Base-by-base conservation (phyloP, 306 rosid genomes). In the Citrullus mucosospermus region DNA sequence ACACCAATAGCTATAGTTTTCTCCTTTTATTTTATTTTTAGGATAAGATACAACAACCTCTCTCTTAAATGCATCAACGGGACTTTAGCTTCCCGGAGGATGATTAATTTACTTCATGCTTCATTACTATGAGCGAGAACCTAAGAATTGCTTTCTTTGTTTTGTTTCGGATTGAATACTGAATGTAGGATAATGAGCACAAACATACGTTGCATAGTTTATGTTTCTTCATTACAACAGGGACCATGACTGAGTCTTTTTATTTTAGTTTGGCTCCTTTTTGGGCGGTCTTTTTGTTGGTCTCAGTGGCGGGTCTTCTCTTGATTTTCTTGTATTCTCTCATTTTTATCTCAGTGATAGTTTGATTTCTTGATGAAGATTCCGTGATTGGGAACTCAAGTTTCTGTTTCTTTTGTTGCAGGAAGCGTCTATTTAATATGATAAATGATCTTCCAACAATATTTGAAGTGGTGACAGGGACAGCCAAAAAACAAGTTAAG, bases 371-470 rank as follows among this genome's bases (percentile, higher is more conserved):
- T 15, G 57, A 53, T 53, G 57, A 28, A 44, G 36, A 0, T 15
- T 44, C 57, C 25, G 30, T 71, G 44, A 50, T 17, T 16, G 59
- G 5, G 69, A 39, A 18, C 41, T 76, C 34, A 76, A 15, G 10
- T 9, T 63, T 62, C 61, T 51, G 36, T 63, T 67, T 57, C 58
- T 68, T 68, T 67, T 79, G 59, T 71, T 86, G 89, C 93, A 93
- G 97, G 91, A 88, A 85, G 82, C 88, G 89, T 14, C 91, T 93
- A 67, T 93, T 93, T 78, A 82, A 82, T 78, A 87, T 91, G 96
- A 89, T 93, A 81, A 93, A 88, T 76, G 93, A 93, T 78, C 97
- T 93, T 82, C 96, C 97, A 65, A 93, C 97, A 69, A 86, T 91
- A 85, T 91, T 87, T 46, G 96, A 93, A 85, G 86, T 91, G 78